Base-by-base conservation (phyloP, 192 early-diverging fungal species). In the Backusella liffmaniae region DNA sequence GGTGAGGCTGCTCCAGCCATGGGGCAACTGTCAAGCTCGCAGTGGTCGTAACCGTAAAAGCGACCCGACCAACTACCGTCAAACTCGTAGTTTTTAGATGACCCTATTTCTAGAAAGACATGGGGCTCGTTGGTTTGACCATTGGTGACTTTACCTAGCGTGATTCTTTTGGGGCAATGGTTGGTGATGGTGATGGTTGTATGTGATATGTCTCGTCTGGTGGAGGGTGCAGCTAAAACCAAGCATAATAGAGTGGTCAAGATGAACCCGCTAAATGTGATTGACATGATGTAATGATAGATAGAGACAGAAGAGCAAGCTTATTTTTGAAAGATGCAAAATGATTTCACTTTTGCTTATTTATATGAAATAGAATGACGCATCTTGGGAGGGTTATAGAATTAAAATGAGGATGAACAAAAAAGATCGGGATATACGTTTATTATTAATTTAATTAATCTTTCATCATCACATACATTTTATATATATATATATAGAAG, bases 141-240 rank as follows among this genome's bases (percentile, higher is more conserved):
- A 32, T 76, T 76, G 29, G 46, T 70, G 4, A 76, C 49, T 26
- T 69, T 53, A 8, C 67, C 67, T 8, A 76, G 8, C n/a, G 42
- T 56, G 21, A 76, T 70, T 29, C 67, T 53, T 10, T 70, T 70
- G 29, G n/a, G 4, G 39, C 75, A 76, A 13, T 44, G 70, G 35
- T 76, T 76, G 6, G 30, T n/a, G 10, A 71, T 49, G 12, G 41
- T 49, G 26, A 71, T 39, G 5, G 12, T 42, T 12, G 70, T 71
- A 12, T 62, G 56, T 26, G 21, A 29, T 3, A 3, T 13, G 2
- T 62, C 56, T 29, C 56, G 21, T 62, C 13, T 26, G 3, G 9
- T 62, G n/a, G 56, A 26, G 26, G 56, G 56, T 23, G 56, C 56
- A 9, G 56, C 26, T 62, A n/a, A 62, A 26, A 26, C 56, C 10